A percentile compares a stretch with the other conserved stretches of the same genome.
Evolutionary conservation across 352 stramenopile species (phyloP).

Genomic region (Achlya hypogyna): DNA sequence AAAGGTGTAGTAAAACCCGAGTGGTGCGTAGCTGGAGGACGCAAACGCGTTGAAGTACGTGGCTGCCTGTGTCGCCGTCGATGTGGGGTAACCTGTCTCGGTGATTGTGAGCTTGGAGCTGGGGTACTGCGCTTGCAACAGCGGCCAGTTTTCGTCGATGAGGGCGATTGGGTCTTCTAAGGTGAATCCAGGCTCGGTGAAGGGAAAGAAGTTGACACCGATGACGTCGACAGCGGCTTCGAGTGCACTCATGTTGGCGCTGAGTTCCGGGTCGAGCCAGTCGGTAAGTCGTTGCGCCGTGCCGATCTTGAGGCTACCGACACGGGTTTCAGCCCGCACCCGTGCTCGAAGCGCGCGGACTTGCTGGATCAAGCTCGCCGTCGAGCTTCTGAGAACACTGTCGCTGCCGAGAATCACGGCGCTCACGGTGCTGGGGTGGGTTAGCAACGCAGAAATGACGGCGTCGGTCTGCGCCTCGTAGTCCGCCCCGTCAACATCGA

Average conservation of each 20-base stretch:
- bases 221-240: conserved; percentile 54
- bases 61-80: conserved; percentile 35
- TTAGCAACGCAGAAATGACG: conserved; percentile 35
- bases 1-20: background rate
- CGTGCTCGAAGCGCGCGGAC: conserved; percentile 32
- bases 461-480: conserved; percentile 37
- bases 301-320: conserved; percentile 33
- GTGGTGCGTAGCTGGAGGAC: background rate
- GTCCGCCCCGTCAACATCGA: conserved; percentile 57
- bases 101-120: conserved; percentile 48
- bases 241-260: conserved; percentile 36
- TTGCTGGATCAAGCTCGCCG: conserved; percentile 27
- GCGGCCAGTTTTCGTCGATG: conserved; percentile 22
- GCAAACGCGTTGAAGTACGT: conserved; percentile 45
- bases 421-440: conserved; percentile 43
- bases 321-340: conserved; percentile 23
- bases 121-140: conserved; percentile 26
- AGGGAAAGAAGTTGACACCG: conserved; percentile 34
- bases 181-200: background rate
- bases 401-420: conserved; percentile 66
- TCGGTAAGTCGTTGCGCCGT: conserved; percentile 61
- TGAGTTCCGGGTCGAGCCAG: conserved; percentile 31
- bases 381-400: conserved; percentile 43
- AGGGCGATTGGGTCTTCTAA: conserved; percentile 29
- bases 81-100: conserved; percentile 52